Evolutionary conservation across 371 early-diverging fungal species (phyloP), one percentile per base, ranked within the genome.

Genomic region (Syncephalastrum racemosum): DNA sequence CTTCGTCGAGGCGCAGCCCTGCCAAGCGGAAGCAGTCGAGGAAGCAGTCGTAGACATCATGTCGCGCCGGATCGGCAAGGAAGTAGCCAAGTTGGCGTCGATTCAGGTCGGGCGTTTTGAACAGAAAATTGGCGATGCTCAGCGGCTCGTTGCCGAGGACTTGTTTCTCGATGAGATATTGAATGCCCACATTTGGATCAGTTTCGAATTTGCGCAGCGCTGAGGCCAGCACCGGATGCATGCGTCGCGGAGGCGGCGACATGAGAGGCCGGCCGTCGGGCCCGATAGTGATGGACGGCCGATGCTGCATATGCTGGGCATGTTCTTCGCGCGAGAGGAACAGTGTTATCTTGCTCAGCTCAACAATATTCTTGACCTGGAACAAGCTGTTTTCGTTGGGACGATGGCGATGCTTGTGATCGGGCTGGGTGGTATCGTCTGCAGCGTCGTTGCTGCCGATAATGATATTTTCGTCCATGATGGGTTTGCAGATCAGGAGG

Each of bases 71-170:
- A 16, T 80, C 70, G 0, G 80, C 64, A 1, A 85, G 51, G 27
- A 77, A 85, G 20, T 68, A 58, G 0, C 95, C 96, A 8, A 95
- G 68, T 61, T 90, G 89, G 0, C 84, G 69, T n/a, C 90, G 83
- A 55, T 79, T 85, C 12, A 94, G 80, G 55, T 87, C 85, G 0
- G 91, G 89, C 23, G 92, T 90, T 42, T 88, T 84, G 75, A 92
- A 87, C 49, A 95, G 60, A 57, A 93, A 93, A 13, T 85, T 82
- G 19, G 92, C 93, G n/a, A 92, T 86, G n/a, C 78, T 82, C 24
- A 85, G 68, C 0, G 91, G 85, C 16, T 83, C 85, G 12, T 85
- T 73, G 1, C 82, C 81, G 13, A 94, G 68, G 12, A 89, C 81
- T 15, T 85, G 73, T 56, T 88, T 89, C 48, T 87, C 82, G 23